These are phyloP conservation scores for Saccharomycopsis vini DNA, from an alignment of 805 yeast genomes.

Conservation along the genomic window DNA sequence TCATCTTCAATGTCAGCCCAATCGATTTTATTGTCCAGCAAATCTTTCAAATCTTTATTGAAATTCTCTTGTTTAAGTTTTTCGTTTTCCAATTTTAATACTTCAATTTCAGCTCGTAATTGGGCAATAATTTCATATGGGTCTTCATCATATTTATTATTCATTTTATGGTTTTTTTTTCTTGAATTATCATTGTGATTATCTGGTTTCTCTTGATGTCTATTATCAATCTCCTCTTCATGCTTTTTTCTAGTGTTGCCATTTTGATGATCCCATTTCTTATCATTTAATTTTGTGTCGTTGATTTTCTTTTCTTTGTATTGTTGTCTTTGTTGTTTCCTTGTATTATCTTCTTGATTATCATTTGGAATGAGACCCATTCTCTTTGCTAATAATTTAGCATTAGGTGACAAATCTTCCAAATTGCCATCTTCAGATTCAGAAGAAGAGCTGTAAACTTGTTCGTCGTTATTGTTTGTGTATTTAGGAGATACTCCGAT, in stretches of 20 bases:
- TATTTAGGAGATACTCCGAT: not conserved
- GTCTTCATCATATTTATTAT: not conserved
- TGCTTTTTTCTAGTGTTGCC: not conserved
- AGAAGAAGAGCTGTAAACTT: too few species aligned
- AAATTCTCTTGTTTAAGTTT: not conserved
- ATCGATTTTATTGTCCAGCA: not conserved
- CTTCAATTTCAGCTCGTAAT: not conserved
- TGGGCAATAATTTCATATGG: not conserved
- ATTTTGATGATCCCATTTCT: not conserved
- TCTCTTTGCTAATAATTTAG: not conserved
- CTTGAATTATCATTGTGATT: not conserved
- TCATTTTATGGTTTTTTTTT: not conserved
- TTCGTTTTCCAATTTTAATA: not conserved
- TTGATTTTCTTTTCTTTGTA: not conserved
- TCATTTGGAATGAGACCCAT: not conserved
- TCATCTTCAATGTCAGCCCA: constrained; percentile 1
- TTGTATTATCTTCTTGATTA: not conserved
- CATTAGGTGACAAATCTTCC: not conserved
- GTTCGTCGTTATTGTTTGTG: not conserved
- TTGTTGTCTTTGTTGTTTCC: not conserved
- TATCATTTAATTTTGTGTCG: not conserved
- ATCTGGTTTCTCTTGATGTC: not conserved
- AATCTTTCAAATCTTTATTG: not conserved
- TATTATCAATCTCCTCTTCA: not conserved
- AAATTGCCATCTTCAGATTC: too few species aligned